Evolutionary conservation across 2,329 filamentous ascomycete genomes (phyloP).

Genomic region (Penicillium sp.): DNA sequence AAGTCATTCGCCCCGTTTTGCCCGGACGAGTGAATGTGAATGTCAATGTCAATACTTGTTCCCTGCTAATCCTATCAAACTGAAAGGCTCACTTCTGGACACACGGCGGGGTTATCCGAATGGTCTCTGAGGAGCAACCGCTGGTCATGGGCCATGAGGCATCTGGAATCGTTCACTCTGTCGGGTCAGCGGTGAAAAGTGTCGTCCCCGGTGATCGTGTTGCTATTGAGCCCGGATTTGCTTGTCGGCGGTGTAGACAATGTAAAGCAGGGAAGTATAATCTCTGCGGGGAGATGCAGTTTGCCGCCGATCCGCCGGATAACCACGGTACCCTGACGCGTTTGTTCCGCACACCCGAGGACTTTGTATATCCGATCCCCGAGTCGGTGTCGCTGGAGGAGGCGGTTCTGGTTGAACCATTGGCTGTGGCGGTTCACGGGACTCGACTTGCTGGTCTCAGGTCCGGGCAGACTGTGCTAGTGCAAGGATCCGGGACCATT

Average conservation of each 20-base stretch:
- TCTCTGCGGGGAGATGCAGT: conserved; percentile 45
- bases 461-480: conserved; percentile 6
- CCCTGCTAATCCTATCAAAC: neutral
- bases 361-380: conserved; percentile 47
- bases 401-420: conserved; percentile 22
- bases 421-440: conserved; percentile 11
- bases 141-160: conserved; percentile 43
- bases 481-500: conserved; percentile 12
- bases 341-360: conserved; percentile 43
- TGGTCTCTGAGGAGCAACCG: conserved; percentile 30
- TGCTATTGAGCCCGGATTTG: conserved; percentile 22
- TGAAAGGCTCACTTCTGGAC: conserved; percentile 46
- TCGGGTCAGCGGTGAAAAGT: conserved; percentile 29
- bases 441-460: conserved; percentile 3
- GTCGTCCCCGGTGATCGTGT: conserved; percentile 37
- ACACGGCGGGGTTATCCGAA: conserved; percentile 38
- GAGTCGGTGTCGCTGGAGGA: conserved; percentile 44
- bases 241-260: conserved; percentile 39
- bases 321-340: conserved; percentile 43
- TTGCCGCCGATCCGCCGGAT: conserved; percentile 46
- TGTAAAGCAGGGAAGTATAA: conserved; percentile 48
- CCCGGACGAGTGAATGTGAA: too few relatives aligned
- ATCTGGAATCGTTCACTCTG: conserved; percentile 30
- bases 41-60: too few relatives aligned
- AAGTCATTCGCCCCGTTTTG: too few relatives aligned